Base-by-base conservation (phyloP, 768 basidiomycete species). In the Leccinum pellstonianum region DNA sequence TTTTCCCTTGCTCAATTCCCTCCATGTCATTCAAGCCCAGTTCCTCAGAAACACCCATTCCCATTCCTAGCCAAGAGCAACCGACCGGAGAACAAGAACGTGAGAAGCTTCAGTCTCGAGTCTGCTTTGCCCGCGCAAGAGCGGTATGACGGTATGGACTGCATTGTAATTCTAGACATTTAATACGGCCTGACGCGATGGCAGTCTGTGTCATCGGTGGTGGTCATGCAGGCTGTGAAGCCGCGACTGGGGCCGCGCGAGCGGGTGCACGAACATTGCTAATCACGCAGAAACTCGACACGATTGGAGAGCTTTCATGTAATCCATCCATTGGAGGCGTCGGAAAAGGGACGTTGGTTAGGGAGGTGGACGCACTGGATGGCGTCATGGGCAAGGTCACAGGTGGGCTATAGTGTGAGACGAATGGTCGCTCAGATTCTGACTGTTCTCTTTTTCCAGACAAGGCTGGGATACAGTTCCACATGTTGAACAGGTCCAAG, bases 281-380 rank as follows among this genome's bases (percentile, higher is more conserved):
- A 8, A 73, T 96, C 58, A 96, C 94, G 1, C 93, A 94, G 71
- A 87, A 83, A 55, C 68, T 91, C 15, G 86, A 90, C 53, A 93
- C 86, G 0, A 84, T 96, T 50, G 94, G 94, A 35, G 86, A 84
- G 62, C 76, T 96, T 67, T 94, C 92, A 21, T 96, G 94, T 66
- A 96, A 96, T 71, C 94, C 94, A 3, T 93, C 91, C 1, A 89
- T 95, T 60, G 94, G 94, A 7, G 93, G 93, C 19, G 86, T 96
- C 4, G 94, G 94, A 5, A 96, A 96, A 75, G 94, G 94, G 19
- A 94, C 88, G 0, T 77, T 96, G 31, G 91, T 95, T n/a, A 79
- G 89, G 47, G 94, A 96, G 72, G 86, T 96, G 5, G 94, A 96
- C 68, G 94, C 94, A 29, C 75, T 96, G 58, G 94, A 93, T 64